Conservation (phyloP, 768 basidiomycete species). For the Boletus rubroflammeus region DNA sequence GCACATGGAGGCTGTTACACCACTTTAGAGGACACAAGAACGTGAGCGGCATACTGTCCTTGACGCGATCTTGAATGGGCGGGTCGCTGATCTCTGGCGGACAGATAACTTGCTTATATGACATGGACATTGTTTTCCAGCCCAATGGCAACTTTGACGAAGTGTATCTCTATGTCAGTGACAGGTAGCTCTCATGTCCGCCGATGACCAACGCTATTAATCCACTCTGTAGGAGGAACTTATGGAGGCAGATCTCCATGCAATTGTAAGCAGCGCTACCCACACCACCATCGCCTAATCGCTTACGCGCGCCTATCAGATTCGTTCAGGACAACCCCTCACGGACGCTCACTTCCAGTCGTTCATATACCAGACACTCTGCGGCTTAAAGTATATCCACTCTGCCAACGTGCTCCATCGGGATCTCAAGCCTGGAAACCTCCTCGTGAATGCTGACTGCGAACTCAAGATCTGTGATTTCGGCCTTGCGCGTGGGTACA, state of each 20-base stretch:
- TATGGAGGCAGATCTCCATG: slow-evolving; percentile 99
- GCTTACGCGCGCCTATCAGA: slow-evolving; percentile 39
- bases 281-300: neutral
- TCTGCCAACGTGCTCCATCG: slow-evolving; percentile 97
- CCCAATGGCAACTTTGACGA: slow-evolving; percentile 92
- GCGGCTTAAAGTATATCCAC: slow-evolving; percentile 97
- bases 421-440: slow-evolving; percentile 92
- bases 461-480: slow-evolving; percentile 99
- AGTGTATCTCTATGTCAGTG: slow-evolving; percentile 84
- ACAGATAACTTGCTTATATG: slow-evolving; percentile 94
- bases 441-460: slow-evolving; percentile 97
- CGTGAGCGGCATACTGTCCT: slow-evolving; percentile 42
- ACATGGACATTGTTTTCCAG: slow-evolving; percentile 97
- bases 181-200: neutral
- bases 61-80: neutral
- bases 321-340: slow-evolving; percentile 82
- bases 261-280: slow-evolving; percentile 62
- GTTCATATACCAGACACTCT: slow-evolving; percentile 97
- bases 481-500: slow-evolving; percentile 92
- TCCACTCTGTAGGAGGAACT: slow-evolving; percentile 76
- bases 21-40: slow-evolving; percentile 99
- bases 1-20: slow-evolving; percentile 67
- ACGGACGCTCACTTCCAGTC: slow-evolving; percentile 93
- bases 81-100: slow-evolving; percentile 1
- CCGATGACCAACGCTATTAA: neutral